Evolutionary conservation across 208 protist genomes (phyloP).

Genomic region (Trypanosoma congolense): DNA sequence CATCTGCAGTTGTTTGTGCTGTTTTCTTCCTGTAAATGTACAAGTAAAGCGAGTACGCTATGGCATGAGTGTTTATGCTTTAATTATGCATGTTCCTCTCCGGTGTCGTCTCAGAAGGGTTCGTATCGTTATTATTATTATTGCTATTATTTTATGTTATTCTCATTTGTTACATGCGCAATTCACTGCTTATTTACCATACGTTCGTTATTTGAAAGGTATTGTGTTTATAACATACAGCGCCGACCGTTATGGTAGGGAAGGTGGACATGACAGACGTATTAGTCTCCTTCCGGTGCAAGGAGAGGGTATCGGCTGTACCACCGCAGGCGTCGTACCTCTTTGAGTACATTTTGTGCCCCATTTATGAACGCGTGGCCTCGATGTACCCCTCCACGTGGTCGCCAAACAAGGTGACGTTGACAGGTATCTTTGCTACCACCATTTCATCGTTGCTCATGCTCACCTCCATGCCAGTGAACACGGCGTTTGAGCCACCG

Average conservation of each 20-base stretch:
- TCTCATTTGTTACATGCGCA: too few relatives aligned
- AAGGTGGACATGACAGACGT: constrained; percentile 8
- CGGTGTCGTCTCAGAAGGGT: too few relatives aligned
- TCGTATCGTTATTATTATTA: too few relatives aligned
- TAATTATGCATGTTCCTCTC: too few relatives aligned
- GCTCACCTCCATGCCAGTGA: constrained; percentile 62
- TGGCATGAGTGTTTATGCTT: too few relatives aligned
- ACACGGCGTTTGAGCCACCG: constrained; percentile 51
- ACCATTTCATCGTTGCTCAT: constrained; percentile 66
- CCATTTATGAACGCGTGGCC: constrained; percentile 78
- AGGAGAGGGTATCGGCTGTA: constrained; percentile 29
- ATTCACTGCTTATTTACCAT: too few relatives aligned
- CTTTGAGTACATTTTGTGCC: constrained; percentile 69
- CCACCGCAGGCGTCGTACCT: constrained; percentile 59
- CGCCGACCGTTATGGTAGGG: too few relatives aligned
- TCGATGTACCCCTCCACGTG: constrained; percentile 53
- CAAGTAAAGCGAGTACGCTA: too few relatives aligned
- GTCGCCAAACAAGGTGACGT: constrained; percentile 80
- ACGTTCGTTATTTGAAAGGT: too few relatives aligned
- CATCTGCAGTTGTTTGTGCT: not conserved
- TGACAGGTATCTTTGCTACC: constrained; percentile 69
- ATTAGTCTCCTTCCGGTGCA: constrained; percentile 31
- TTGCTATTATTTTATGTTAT: too few relatives aligned
- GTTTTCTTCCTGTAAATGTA: too few relatives aligned
- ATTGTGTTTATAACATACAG: too few relatives aligned